A percentile compares a stretch with the other conserved stretches of the same genome.
Evolutionary conservation across 1,284 basidiomycete genomes (phyloP).

Genomic region (Puccinia polysora): DNA sequence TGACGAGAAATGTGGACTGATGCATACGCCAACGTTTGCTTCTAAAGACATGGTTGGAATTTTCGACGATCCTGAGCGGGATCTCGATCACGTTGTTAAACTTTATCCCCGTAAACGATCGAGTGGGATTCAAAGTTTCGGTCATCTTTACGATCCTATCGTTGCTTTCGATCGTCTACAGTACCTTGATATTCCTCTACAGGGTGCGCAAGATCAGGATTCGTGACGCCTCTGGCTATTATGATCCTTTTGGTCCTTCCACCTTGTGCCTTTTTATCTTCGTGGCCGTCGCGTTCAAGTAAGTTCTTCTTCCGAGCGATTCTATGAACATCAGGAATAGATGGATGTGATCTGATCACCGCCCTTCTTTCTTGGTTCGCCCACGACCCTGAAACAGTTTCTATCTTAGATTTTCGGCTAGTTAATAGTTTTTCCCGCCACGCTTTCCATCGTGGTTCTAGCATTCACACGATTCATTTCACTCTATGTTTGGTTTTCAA

Average conservation of each 20-base stretch:
- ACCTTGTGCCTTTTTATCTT: conserved; percentile 18
- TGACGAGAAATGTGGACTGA: conserved; percentile 55
- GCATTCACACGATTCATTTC: too few relatives aligned
- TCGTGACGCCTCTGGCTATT: conserved; percentile 12
- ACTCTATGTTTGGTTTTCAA: neutral
- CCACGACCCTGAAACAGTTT: too few relatives aligned
- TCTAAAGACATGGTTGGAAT: conserved; percentile 73
- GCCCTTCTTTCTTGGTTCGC: too few relatives aligned
- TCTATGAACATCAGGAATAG: too few relatives aligned
- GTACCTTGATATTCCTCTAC: conserved; percentile 79
- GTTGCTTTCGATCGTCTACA: conserved; percentile 82
- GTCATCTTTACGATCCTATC: conserved; percentile 82
- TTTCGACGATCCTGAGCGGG: conserved; percentile 77
- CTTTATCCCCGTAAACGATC: conserved; percentile 72
- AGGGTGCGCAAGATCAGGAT: conserved; percentile 69
- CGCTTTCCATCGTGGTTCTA: neutral
- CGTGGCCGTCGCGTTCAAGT: conserved; percentile 30
- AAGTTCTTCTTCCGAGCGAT: too few relatives aligned
- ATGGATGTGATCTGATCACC: too few relatives aligned
- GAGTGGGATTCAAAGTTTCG: conserved; percentile 73
- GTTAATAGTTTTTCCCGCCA: neutral
- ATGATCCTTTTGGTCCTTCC: conserved; percentile 24
- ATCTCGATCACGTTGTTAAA: conserved; percentile 70
- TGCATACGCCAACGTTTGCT: too few relatives aligned
- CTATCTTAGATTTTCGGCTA: conserved; percentile 6